A percentile compares a stretch with the other conserved stretches of the same genome.
Evolutionary conservation across 2,329 filamentous ascomycete genomes (phyloP).

Genomic region (Paecilomyces formosus): DNA sequence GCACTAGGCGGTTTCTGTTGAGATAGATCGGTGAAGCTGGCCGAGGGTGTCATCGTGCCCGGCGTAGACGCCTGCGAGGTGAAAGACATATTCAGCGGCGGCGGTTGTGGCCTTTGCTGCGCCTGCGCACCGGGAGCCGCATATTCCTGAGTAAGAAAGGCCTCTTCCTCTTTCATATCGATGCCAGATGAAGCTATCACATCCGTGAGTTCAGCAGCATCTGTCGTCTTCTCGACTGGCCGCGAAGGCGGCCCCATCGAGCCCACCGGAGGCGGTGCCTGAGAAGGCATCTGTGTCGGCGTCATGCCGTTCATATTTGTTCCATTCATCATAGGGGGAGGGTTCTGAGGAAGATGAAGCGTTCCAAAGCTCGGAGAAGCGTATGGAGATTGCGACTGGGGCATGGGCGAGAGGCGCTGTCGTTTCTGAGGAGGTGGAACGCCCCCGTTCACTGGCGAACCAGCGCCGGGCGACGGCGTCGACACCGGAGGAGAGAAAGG

Average conservation of each 20-base stretch:
- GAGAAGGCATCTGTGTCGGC: constrained; percentile 35
- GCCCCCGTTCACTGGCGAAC: constrained; percentile 41
- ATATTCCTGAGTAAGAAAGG: constrained; percentile 59
- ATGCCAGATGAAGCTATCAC: constrained; percentile 78
- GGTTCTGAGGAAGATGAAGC: constrained; percentile 38
- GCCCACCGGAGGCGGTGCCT: constrained; percentile 28
- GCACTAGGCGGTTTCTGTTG: constrained; percentile 48
- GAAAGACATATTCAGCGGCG: constrained; percentile 38
- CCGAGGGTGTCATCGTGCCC: constrained; percentile 32
- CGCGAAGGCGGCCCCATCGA: constrained; percentile 59
- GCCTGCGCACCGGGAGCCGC: constrained; percentile 33
- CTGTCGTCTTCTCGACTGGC: constrained; percentile 46
- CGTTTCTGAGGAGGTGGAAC: constrained; percentile 67
- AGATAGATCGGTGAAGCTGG: constrained; percentile 44
- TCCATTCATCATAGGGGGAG: constrained; percentile 25
- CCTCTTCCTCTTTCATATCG: constrained; percentile 79
- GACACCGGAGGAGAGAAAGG: constrained; percentile 58
- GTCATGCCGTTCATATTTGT: constrained; percentile 47
- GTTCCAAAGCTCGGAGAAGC: constrained; percentile 51
- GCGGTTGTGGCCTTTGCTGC: constrained; percentile 38
- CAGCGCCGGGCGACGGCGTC: constrained; percentile 53
- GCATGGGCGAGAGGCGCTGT: constrained; percentile 62
- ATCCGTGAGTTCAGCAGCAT: constrained; percentile 68
- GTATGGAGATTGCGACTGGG: constrained; percentile 55
- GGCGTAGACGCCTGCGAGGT: constrained; percentile 33